Conservation (phyloP, 805 yeast genomes). For the Saturnispora silvae region DNA sequence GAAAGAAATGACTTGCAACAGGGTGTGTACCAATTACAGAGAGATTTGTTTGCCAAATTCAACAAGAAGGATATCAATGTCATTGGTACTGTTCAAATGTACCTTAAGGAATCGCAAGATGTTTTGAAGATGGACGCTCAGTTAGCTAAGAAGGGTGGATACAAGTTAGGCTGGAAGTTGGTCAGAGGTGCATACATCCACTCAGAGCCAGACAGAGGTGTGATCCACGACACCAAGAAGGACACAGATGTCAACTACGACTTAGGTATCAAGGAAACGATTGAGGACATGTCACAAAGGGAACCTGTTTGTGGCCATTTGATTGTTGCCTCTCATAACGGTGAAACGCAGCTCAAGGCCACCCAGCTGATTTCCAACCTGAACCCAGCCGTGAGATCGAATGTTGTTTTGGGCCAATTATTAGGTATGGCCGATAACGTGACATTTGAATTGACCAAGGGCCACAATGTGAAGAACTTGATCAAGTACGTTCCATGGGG, state of each 20-base stretch:
- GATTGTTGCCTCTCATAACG: slow-evolving; percentile 87
- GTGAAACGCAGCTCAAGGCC: slow-evolving; percentile 63
- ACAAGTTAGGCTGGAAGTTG: slow-evolving; percentile 75
- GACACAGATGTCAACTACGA: slow-evolving; percentile 77
- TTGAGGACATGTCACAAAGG: slow-evolving; percentile 42
- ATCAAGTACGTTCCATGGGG: slow-evolving; percentile 98
- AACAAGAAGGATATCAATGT: slow-evolving; percentile 60
- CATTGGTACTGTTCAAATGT: slow-evolving; percentile 91
- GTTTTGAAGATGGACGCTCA: slow-evolving; percentile 53
- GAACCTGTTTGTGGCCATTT: slow-evolving; percentile 53
- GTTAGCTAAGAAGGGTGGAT: slow-evolving; percentile 49
- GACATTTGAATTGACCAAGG: slow-evolving; percentile 60
- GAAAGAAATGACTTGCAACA: slow-evolving; percentile 81
- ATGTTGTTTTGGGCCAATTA: slow-evolving; percentile 80
- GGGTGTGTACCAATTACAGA: slow-evolving; percentile 86
- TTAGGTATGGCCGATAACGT: slow-evolving; percentile 93
- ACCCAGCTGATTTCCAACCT: slow-evolving; percentile 38
- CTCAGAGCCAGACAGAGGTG: slow-evolving; percentile 65
- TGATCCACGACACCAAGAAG: slow-evolving; percentile 65
- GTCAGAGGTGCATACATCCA: slow-evolving; percentile 96
- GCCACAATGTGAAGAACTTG: slow-evolving; percentile 59
- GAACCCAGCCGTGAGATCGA: slow-evolving; percentile 29
- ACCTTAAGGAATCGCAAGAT: slow-evolving; percentile 59
- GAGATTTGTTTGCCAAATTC: slow-evolving; percentile 64
- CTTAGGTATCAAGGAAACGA: slow-evolving; percentile 51